A percentile compares a stretch with the other conserved stretches of the same genome.
These are phyloP conservation scores for Dimargaris xerosporica DNA, from an alignment of 192 early-diverging fungal genomes.

Conservation along the genomic window DNA sequence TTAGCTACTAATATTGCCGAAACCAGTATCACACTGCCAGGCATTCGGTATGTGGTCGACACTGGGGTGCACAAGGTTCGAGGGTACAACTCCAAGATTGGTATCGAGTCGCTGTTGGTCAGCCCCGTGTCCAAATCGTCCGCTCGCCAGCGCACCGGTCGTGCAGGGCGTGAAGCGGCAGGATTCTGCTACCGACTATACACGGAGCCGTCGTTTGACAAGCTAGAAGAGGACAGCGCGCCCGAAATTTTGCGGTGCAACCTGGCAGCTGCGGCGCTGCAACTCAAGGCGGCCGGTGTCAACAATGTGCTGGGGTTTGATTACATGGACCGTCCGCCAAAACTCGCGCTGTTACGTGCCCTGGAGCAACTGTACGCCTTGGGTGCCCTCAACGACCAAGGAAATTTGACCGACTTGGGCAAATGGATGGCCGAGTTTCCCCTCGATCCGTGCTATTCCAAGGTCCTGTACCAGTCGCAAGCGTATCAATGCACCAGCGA, in stretches of 20 bases:
- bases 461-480: slow-evolving; percentile 75
- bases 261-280: slow-evolving; percentile 65
- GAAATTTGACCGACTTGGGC: slow-evolving; percentile 60
- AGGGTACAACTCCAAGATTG: slow-evolving; percentile 75
- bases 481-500: slow-evolving; percentile 63
- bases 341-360: slow-evolving; percentile 58
- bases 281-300: slow-evolving; percentile 85
- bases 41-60: slow-evolving; percentile 89
- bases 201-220: slow-evolving; percentile 62
- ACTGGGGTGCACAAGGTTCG: slow-evolving; percentile 83
- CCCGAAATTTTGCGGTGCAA: slow-evolving; percentile 95
- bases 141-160: slow-evolving; percentile 77
- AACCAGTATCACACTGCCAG: slow-evolving; percentile 90
- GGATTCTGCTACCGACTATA: slow-evolving; percentile 89
- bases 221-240: slow-evolving; percentile 59
- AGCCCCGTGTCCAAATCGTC: slow-evolving; percentile 83
- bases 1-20: slow-evolving; percentile 97
- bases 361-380: slow-evolving; percentile 81
- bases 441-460: slow-evolving; percentile 76
- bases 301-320: slow-evolving; percentile 81
- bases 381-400: slow-evolving; percentile 69
- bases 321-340: slow-evolving; percentile 84
- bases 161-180: slow-evolving; percentile 91
- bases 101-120: slow-evolving; percentile 75
- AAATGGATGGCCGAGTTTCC: slow-evolving; percentile 82